Percentiles rank a stretch among this genome's conserved stretches.
phyloP scores from a whole-genome alignment of 2,329 filamentous ascomycete genomes.

The Gyromitra esculenta region DNA sequence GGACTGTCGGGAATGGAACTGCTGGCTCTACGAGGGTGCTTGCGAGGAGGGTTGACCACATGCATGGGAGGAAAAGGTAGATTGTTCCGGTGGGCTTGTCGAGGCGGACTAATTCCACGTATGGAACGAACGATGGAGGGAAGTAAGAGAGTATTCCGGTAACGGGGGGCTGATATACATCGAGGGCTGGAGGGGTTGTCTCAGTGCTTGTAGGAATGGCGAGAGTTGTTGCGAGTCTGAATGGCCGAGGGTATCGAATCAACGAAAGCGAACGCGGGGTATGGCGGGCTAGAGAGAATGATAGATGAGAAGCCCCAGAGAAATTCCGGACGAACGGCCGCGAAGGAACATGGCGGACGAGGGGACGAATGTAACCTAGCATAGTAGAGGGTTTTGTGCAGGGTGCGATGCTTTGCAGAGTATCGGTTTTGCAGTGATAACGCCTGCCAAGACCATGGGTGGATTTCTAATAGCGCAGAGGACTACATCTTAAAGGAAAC shows the following conservation, averaged over 20 bases:
- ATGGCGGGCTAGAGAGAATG: neutral
- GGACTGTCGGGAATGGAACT: conserved; percentile 69
- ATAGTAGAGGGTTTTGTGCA: conserved; percentile 6
- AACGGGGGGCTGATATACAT: conserved; percentile 72
- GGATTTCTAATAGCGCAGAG: too few relatives aligned
- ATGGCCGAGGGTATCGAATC: conserved; percentile 2
- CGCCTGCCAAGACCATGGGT: neutral
- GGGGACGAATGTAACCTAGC: conserved; percentile 23
- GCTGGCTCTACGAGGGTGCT: conserved; percentile 74
- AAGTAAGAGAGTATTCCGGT: conserved; percentile 76
- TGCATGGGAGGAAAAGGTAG: conserved; percentile 85
- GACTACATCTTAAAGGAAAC: too few relatives aligned
- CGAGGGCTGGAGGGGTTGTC: conserved; percentile 4
- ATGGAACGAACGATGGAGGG: conserved; percentile 77
- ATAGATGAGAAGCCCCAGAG: neutral
- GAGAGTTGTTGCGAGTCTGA: conserved; percentile 59
- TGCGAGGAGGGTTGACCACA: conserved; percentile 84
- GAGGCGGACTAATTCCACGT: conserved; percentile 81
- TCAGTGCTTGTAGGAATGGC: conserved; percentile 62
- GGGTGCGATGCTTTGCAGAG: neutral
- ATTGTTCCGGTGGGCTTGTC: conserved; percentile 84
- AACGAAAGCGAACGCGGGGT: conserved; percentile 15
- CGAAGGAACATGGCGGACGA: conserved; percentile 8
- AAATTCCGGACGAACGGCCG: neutral
- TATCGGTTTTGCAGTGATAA: neutral